phyloP scores from a whole-genome alignment of 352 stramenopile species.

The Phytophthora macrochlamydospora region DNA sequence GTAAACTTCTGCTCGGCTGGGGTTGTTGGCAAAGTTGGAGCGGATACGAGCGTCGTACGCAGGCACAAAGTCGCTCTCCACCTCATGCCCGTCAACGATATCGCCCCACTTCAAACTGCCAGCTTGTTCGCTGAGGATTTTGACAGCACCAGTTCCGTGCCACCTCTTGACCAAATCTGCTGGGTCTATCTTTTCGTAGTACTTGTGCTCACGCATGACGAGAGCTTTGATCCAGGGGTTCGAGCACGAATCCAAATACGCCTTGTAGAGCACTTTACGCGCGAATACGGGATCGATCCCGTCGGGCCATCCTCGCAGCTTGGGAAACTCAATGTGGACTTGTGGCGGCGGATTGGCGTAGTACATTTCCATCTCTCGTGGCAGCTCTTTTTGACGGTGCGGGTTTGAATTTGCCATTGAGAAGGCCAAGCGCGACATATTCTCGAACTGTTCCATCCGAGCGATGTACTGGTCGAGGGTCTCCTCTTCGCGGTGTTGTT shows the following conservation, averaged over 20 bases:
- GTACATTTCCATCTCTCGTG: slow-evolving; percentile 9
- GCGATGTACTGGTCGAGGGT: slow-evolving; percentile 15
- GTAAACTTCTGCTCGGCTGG: slow-evolving; percentile 25
- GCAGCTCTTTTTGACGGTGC: not conserved
- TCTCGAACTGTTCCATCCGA: slow-evolving; percentile 11
- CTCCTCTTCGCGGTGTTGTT: not conserved
- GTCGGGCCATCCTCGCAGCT: slow-evolving; percentile 25
- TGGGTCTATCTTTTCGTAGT: not conserved
- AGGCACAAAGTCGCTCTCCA: not conserved
- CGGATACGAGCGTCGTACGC: slow-evolving; percentile 30
- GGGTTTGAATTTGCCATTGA: not conserved
- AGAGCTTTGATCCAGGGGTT: slow-evolving; percentile 20
- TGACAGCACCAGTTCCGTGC: slow-evolving; percentile 18
- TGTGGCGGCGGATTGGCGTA: not conserved
- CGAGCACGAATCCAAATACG: slow-evolving; percentile 21
- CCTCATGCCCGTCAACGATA: slow-evolving; percentile 17
- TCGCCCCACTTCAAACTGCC: slow-evolving; percentile 11
- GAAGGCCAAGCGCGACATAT: slow-evolving; percentile 2
- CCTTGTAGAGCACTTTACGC: slow-evolving; percentile 20
- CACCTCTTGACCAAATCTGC: slow-evolving; percentile 24
- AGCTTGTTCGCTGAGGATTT: not conserved
- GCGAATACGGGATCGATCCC: slow-evolving; percentile 23
- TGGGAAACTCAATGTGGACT: slow-evolving; percentile 22
- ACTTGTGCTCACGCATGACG: slow-evolving; percentile 14
- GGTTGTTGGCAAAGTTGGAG: slow-evolving; percentile 34